These are phyloP conservation scores for Fragaria ananassa DNA, from an alignment of 306 rosid genomes.

Conservation along the genomic window DNA sequence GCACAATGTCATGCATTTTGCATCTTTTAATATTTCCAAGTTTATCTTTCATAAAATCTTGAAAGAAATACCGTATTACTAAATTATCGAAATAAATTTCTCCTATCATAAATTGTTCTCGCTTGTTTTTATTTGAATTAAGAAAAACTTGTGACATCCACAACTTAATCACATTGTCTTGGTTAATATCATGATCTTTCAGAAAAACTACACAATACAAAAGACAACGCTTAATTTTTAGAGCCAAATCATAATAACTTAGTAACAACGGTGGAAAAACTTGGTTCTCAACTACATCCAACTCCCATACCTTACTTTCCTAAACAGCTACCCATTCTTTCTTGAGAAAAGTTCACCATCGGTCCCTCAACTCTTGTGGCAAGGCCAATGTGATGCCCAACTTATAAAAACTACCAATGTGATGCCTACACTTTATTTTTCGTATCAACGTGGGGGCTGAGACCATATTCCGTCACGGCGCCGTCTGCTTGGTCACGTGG, in stretches of 20 bases:
- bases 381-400: too few relatives aligned
- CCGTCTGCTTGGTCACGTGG: too few relatives aligned
- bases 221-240: not conserved
- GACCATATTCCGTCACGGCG: too few relatives aligned
- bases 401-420: too few relatives aligned
- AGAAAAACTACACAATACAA: not conserved
- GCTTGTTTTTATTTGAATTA: not conserved
- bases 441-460: too few relatives aligned
- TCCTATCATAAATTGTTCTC: not conserved
- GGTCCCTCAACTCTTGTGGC: too few relatives aligned
- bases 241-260: not conserved
- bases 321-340: not conserved
- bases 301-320: not conserved
- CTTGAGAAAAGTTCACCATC: too few relatives aligned
- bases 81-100: not conserved
- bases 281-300: not conserved
- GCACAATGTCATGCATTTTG: not conserved
- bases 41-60: not conserved
- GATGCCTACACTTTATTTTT: too few relatives aligned
- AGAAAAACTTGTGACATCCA: not conserved
- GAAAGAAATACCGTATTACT: not conserved
- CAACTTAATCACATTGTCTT: not conserved
- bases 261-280: not conserved
- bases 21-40: not conserved
- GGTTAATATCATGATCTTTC: not conserved